These are phyloP conservation scores for Pelargonium myrrhifolium DNA, from an alignment of 441 rosid genomes.

Conservation along the genomic window DNA sequence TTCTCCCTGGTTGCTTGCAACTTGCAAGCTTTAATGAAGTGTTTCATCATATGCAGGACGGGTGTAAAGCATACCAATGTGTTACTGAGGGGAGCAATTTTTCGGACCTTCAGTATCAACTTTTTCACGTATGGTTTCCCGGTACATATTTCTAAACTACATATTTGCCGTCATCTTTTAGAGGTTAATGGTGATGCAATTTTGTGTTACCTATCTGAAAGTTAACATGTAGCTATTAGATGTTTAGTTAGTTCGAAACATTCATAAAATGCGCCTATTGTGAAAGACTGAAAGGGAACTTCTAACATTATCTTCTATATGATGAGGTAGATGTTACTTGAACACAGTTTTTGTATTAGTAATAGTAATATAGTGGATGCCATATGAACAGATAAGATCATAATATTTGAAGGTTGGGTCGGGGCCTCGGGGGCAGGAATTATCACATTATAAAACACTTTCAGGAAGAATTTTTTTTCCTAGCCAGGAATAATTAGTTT, in stretches of 20 bases:
- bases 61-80: constrained; percentile 94
- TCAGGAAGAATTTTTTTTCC: too few species aligned
- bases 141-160: constrained; percentile 50
- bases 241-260: background rate
- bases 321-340: background rate
- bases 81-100: constrained; percentile 79
- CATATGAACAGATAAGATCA: background rate
- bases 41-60: constrained; percentile 50
- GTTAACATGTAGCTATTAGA: background rate
- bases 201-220: background rate
- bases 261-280: background rate
- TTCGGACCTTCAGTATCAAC: constrained; percentile 94
- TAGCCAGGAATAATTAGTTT: background rate
- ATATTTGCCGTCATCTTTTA: constrained; percentile 1
- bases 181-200: constrained; percentile 7
- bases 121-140: constrained; percentile 98
- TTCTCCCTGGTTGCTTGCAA: constrained; percentile 14
- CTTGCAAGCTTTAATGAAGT: constrained; percentile 22
- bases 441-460: too few species aligned
- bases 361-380: background rate
- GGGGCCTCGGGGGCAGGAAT: too few species aligned
- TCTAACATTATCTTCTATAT: background rate
- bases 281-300: background rate
- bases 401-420: background rate
- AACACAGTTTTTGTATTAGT: background rate